Conservation (phyloP, 345 rosid genomes). For the Dovyalis caffra region DNA sequence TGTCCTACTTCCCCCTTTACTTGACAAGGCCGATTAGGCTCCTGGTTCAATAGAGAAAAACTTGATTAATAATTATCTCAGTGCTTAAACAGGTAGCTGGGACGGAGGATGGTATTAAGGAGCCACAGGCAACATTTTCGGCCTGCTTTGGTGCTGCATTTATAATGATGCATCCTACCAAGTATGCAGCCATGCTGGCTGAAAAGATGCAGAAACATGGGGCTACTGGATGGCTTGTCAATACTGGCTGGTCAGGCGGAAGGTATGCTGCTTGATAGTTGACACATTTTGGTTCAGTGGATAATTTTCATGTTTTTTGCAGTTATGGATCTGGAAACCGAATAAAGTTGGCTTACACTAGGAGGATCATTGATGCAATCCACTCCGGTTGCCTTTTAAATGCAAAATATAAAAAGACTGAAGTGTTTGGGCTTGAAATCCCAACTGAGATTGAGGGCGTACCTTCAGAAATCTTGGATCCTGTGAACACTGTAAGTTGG, state of each 20-base stretch:
- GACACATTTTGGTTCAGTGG: too few species aligned
- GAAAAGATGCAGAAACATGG: slow-evolving; percentile 35
- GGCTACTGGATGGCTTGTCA: slow-evolving; percentile 38
- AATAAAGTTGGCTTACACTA: slow-evolving; percentile 32
- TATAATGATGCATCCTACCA: slow-evolving; percentile 39
- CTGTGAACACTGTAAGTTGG: slow-evolving; percentile 63
- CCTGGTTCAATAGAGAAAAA: too few species aligned
- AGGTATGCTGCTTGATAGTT: too few species aligned
- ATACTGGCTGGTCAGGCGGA: slow-evolving; percentile 39
- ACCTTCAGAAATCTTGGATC: slow-evolving; percentile 84
- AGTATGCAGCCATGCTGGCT: slow-evolving; percentile 36
- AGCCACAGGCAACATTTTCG: slow-evolving; percentile 38
- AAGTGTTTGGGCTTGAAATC: slow-evolving; percentile 84
- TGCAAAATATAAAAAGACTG: slow-evolving; percentile 36
- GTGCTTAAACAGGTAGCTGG: slow-evolving; percentile 29
- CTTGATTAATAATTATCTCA: not conserved
- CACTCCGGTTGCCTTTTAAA: slow-evolving; percentile 27
- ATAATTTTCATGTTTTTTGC: too few species aligned
- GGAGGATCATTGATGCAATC: slow-evolving; percentile 32
- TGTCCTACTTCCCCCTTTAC: too few species aligned
- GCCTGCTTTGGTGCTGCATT: slow-evolving; percentile 39
- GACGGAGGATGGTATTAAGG: slow-evolving; percentile 34
- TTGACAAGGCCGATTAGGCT: too few species aligned
- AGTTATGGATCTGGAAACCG: slow-evolving; percentile 49
- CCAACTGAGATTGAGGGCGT: slow-evolving; percentile 76